phyloP scores from a whole-genome alignment of 768 basidiomycete species.

The Mycena vitilis region DNA sequence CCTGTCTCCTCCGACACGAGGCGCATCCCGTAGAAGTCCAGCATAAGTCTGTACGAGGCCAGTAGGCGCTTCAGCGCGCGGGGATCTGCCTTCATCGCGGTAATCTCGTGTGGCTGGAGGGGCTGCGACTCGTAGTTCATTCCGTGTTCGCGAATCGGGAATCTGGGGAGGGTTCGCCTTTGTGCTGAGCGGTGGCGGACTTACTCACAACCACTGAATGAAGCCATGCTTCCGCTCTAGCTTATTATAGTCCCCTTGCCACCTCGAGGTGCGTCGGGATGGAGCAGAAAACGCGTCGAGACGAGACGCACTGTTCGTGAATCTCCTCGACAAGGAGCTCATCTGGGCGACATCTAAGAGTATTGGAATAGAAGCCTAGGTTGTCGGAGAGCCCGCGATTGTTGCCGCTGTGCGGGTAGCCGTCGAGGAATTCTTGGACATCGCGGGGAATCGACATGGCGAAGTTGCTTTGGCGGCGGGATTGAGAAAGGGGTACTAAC shows the following conservation, averaged over 20 bases:
- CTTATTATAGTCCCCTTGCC: constrained; percentile 69
- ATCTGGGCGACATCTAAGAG: constrained; percentile 68
- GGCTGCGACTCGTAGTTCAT: constrained; percentile 78
- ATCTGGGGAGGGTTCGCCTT: constrained; percentile 51
- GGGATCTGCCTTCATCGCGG: constrained; percentile 63
- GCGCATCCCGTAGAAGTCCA: constrained; percentile 85
- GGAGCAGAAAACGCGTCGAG: not conserved
- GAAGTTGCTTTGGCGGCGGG: constrained; percentile 4
- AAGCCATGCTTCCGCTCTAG: constrained; percentile 79
- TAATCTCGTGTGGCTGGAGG: constrained; percentile 73
- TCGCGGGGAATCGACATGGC: constrained; percentile 63
- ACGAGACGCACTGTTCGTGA: constrained; percentile 60
- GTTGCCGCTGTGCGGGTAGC: constrained; percentile 60
- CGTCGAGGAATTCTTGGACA: constrained; percentile 66
- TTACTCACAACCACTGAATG: constrained; percentile 82
- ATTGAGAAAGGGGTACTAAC: constrained; percentile 1
- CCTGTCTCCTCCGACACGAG: constrained; percentile 70
- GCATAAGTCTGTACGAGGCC: constrained; percentile 76
- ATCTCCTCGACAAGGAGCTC: constrained; percentile 71
- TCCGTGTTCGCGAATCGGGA: constrained; percentile 80
- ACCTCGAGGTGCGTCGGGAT: constrained; percentile 53
- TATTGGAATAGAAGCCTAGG: constrained; percentile 71
- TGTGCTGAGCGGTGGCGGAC: constrained; percentile 9
- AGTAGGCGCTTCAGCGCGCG: constrained; percentile 62
- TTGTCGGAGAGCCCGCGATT: constrained; percentile 58